A percentile compares a stretch with the other conserved stretches of the same genome.
These are phyloP conservation scores for Sclerotinia subarctica DNA, from an alignment of 2,329 filamentous ascomycete species.

Conservation along the genomic window DNA sequence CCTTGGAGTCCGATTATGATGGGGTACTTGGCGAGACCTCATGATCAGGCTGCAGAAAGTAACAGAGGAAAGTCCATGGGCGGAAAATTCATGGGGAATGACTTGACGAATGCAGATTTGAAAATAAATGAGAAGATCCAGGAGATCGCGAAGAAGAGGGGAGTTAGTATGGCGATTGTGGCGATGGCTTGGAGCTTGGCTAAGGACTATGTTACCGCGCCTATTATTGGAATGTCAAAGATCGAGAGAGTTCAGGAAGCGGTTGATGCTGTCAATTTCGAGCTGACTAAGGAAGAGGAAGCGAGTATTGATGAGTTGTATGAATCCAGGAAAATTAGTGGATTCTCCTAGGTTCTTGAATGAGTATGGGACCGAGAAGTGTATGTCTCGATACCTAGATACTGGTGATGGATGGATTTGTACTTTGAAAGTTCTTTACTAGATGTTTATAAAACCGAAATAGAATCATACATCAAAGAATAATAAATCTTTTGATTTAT, in stretches of 20 bases:
- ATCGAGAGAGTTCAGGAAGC: slow-evolving; percentile 52
- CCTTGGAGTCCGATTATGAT: slow-evolving; percentile 42
- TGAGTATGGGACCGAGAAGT: not conserved
- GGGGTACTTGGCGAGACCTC: slow-evolving; percentile 30
- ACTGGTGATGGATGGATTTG: not conserved
- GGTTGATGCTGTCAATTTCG: slow-evolving; percentile 42
- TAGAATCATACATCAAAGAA: too few relatives aligned
- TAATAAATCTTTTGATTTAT: not conserved
- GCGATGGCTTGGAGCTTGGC: slow-evolving; percentile 54
- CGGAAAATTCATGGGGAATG: slow-evolving; percentile 24
- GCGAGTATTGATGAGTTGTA: slow-evolving; percentile 55
- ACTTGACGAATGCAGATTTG: slow-evolving; percentile 30
- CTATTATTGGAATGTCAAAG: slow-evolving; percentile 52
- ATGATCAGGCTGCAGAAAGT: slow-evolving; percentile 24
- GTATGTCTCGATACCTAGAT: not conserved
- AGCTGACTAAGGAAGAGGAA: slow-evolving; percentile 52
- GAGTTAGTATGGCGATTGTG: slow-evolving; percentile 56
- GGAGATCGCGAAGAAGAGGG: slow-evolving; percentile 51
- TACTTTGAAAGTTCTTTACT: not conserved
- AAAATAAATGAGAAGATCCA: slow-evolving; percentile 30
- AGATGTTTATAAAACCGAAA: too few relatives aligned
- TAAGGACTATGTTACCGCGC: slow-evolving; percentile 40
- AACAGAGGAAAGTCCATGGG: slow-evolving; percentile 23
- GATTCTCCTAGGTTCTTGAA: not conserved
- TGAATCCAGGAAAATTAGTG: slow-evolving; percentile 16